Evolutionary conservation across 2,329 filamentous ascomycete genomes (phyloP).

Genomic region (Bretziella fagacearum): DNA sequence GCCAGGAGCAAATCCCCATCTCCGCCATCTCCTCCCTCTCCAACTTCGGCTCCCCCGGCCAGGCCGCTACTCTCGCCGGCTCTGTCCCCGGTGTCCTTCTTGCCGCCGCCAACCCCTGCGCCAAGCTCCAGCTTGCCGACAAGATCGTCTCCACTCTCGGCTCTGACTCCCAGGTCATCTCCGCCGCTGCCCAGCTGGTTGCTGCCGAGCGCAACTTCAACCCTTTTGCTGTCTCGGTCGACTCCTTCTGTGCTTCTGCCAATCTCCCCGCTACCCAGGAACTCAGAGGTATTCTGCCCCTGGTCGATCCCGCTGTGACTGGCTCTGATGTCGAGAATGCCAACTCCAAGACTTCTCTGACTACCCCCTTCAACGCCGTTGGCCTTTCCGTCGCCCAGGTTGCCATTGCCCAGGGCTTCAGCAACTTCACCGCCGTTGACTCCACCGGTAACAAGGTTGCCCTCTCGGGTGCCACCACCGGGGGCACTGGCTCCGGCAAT

Average conservation of each 20-base stretch:
- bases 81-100: conserved; percentile 44
- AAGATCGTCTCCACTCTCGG: conserved; percentile 46
- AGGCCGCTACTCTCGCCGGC: conserved; percentile 46
- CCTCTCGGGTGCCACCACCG: conserved; percentile 21
- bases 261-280: conserved; percentile 41
- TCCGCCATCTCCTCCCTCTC: conserved; percentile 35
- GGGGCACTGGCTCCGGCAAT: conserved; percentile 14
- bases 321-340: conserved; percentile 42
- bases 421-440: conserved; percentile 35
- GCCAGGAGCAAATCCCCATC: conserved; percentile 44
- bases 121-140: conserved; percentile 48
- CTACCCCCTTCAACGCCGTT: conserved; percentile 37
- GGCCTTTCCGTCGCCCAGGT: conserved; percentile 52
- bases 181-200: conserved; percentile 45
- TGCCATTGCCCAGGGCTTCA: conserved; percentile 43
- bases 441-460: conserved; percentile 20
- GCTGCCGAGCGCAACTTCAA: conserved; percentile 53
- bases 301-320: conserved; percentile 46
- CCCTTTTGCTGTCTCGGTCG: conserved; percentile 41
- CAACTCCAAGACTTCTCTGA: conserved; percentile 35
- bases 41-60: conserved; percentile 39
- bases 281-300: conserved; percentile 49
- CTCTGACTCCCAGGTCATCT: conserved; percentile 39
- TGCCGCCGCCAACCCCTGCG: conserved; percentile 48
- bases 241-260: conserved; percentile 46